Conservation (phyloP, 257 asterid species). For the Apocynum venetum region DNA sequence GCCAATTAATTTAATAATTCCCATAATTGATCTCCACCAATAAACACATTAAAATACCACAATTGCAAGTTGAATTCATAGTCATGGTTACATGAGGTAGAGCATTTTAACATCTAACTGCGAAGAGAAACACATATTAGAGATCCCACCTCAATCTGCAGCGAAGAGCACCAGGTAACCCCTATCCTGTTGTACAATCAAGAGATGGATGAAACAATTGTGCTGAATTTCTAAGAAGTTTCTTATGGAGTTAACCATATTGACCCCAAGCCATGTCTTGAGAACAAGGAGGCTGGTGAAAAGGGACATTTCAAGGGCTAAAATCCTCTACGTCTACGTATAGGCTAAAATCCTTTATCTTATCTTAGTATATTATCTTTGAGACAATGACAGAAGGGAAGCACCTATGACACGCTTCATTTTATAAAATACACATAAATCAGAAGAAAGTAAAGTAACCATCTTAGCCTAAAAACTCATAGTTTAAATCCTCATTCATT, state of each 20-base stretch:
- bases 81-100: neutral
- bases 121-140: neutral
- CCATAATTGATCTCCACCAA: neutral
- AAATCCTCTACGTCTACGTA: neutral
- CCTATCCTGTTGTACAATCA: neutral
- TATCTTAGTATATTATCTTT: neutral
- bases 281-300: neutral
- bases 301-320: neutral
- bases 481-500: neutral
- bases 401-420: neutral
- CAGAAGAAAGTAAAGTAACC: neutral
- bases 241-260: neutral
- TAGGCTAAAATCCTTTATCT: neutral
- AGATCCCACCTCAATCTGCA: neutral
- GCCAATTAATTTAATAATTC: neutral
- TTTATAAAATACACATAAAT: neutral
- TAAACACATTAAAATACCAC: neutral
- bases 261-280: neutral
- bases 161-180: neutral
- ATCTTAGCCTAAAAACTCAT: neutral
- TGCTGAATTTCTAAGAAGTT: neutral
- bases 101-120: neutral
- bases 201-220: neutral
- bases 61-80: neutral
- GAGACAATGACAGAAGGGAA: neutral